These are phyloP conservation scores for Globisporangium emineosum DNA, from an alignment of 352 stramenopile species.

Conservation along the genomic window DNA sequence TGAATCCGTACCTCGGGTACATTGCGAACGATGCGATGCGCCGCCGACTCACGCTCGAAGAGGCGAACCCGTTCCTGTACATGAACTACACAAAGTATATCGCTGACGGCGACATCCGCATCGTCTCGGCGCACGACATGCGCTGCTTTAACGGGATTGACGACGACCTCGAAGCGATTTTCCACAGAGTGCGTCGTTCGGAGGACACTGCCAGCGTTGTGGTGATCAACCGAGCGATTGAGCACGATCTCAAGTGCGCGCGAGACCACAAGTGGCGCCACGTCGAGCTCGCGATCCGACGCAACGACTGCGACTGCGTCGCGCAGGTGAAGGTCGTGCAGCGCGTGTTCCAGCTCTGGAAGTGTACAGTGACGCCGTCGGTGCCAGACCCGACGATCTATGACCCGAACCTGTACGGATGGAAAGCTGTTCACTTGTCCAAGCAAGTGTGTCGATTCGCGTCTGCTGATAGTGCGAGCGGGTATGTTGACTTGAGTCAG, in stretches of 20 bases:
- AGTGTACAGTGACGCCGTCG: slow-evolving; percentile 76
- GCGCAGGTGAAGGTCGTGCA: slow-evolving; percentile 84
- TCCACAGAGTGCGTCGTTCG: slow-evolving; percentile 23
- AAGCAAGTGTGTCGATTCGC: slow-evolving; percentile 56
- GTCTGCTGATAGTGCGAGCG: slow-evolving; percentile 11
- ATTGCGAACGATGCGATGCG: slow-evolving; percentile 90
- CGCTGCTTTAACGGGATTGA: slow-evolving; percentile 90
- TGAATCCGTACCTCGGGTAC: slow-evolving; percentile 78
- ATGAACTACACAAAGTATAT: slow-evolving; percentile 88
- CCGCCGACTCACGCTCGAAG: slow-evolving; percentile 49
- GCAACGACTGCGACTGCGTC: slow-evolving; percentile 92
- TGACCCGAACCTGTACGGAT: slow-evolving; percentile 51
- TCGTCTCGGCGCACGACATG: slow-evolving; percentile 90
- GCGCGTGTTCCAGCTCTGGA: slow-evolving; percentile 92
- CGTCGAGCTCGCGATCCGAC: slow-evolving; percentile 81
- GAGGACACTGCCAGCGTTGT: slow-evolving; percentile 1
- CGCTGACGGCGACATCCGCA: slow-evolving; percentile 79
- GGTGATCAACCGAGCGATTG: slow-evolving; percentile 62
- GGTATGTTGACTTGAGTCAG: slow-evolving; percentile 27
- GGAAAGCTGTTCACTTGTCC: slow-evolving; percentile 47
- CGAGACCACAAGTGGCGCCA: slow-evolving; percentile 95
- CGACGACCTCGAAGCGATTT: slow-evolving; percentile 64
- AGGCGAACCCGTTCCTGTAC: slow-evolving; percentile 75
- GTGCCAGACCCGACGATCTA: slow-evolving; percentile 24
- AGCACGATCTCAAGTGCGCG: slow-evolving; percentile 81